Percentiles rank a stretch among this genome's conserved stretches.
Evolutionary conservation across 2,329 filamentous ascomycete genomes (phyloP).

Genomic region (Xylariales sp.): DNA sequence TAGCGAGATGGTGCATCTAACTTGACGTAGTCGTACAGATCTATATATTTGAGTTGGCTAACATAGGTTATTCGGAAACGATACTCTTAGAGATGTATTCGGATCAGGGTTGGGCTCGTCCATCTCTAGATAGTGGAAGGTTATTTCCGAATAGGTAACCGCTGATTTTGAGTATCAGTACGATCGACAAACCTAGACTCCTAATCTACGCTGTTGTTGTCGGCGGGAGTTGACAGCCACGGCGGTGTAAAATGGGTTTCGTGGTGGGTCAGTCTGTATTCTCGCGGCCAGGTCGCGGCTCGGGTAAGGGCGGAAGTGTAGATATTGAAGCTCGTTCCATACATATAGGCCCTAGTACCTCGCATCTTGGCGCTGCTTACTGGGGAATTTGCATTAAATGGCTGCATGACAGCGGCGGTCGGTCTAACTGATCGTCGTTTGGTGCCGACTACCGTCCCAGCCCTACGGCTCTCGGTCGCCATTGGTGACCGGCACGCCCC

Average conservation of each 20-base stretch:
- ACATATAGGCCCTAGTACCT: no score
- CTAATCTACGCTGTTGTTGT: neutral
- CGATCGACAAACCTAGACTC: neutral
- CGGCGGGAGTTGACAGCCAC: neutral
- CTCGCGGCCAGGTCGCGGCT: no score
- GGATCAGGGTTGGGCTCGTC: no score
- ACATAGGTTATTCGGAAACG: no score
- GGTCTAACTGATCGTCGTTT: neutral
- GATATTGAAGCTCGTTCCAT: neutral
- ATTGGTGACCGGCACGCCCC: neutral
- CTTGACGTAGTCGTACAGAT: neutral
- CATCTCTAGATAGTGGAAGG: no score
- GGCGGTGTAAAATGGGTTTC: neutral
- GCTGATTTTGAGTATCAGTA: neutral
- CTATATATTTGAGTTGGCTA: neutral
- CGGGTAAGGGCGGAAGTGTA: neutral
- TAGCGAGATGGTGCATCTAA: neutral
- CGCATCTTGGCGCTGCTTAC: neutral
- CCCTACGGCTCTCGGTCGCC: constrained; percentile 25
- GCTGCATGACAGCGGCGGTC: neutral
- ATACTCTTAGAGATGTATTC: no score
- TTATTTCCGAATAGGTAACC: no score
- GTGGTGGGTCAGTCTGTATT: neutral
- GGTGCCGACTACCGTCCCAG: constrained; percentile 18
- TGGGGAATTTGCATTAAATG: neutral